These are phyloP conservation scores for Lentinula aciculospora DNA, from an alignment of 768 basidiomycete genomes.

Conservation along the genomic window DNA sequence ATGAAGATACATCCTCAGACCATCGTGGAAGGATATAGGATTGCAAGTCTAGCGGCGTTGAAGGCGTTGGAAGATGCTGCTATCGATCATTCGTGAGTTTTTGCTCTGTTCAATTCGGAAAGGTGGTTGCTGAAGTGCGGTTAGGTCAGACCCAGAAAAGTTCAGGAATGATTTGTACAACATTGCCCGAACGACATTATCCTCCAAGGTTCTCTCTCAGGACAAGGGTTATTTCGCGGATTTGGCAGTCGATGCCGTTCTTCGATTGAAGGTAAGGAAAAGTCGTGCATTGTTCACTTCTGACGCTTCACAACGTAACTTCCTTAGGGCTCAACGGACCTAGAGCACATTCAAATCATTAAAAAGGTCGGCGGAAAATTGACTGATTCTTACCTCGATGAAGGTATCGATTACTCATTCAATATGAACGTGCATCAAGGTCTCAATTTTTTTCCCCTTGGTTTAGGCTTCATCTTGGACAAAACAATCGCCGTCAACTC, in stretches of 20 bases:
- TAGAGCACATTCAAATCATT: conserved; percentile 98
- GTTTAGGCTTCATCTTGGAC: conserved; percentile 90
- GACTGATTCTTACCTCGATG: conserved; percentile 96
- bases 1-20: conserved; percentile 97
- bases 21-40: conserved; percentile 93
- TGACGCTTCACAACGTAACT: conserved; percentile 1
- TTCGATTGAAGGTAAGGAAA: conserved; percentile 74
- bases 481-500: conserved; percentile 93
- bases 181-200: conserved; percentile 93
- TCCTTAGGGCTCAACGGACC: conserved; percentile 82
- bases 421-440: neutral
- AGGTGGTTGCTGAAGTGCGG: neutral
- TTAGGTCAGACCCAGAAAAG: conserved; percentile 59
- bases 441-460: neutral
- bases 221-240: conserved; percentile 99
- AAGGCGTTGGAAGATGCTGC: conserved; percentile 80
- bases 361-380: conserved; percentile 99
- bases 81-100: conserved; percentile 72
- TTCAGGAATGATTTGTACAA: conserved; percentile 94
- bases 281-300: neutral
- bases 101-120: neutral
- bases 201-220: conserved; percentile 92
- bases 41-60: conserved; percentile 83
- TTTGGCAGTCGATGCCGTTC: conserved; percentile 93
- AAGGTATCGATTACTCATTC: conserved; percentile 46